Evolutionary conservation across 208 protist species (phyloP).

Genomic region (Trypanosomatidae sp.): DNA sequence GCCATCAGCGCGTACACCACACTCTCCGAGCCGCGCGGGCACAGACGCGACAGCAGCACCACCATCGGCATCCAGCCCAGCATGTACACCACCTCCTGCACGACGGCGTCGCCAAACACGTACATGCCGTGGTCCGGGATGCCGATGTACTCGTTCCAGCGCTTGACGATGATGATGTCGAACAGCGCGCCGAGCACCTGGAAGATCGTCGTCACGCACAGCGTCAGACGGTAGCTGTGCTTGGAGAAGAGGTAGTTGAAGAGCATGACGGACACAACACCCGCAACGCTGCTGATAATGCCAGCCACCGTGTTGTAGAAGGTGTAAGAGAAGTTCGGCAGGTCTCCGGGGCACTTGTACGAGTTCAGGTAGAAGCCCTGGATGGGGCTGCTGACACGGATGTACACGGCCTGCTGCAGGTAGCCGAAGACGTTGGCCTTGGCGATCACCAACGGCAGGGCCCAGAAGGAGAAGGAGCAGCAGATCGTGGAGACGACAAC

Average conservation of each 20-base stretch:
- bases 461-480: constrained; percentile 50
- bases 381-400: constrained; percentile 39
- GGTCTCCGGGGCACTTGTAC: constrained; percentile 32
- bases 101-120: constrained; percentile 60
- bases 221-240: constrained; percentile 48
- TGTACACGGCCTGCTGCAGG: constrained; percentile 42
- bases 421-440: constrained; percentile 65
- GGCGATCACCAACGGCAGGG: constrained; percentile 50
- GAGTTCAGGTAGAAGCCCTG: constrained; percentile 45
- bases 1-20: constrained; percentile 79
- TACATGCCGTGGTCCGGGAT: constrained; percentile 64
- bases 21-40: constrained; percentile 70
- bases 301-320: constrained; percentile 61
- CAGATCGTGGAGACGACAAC: constrained; percentile 30
- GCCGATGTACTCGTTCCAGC: constrained; percentile 55
- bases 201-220: constrained; percentile 34
- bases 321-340: constrained; percentile 56
- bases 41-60: constrained; percentile 79
- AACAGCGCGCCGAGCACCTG: constrained; percentile 44
- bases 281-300: constrained; percentile 47
- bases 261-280: constrained; percentile 34
- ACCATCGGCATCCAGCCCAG: constrained; percentile 74
- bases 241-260: constrained; percentile 69
- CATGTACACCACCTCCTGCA: constrained; percentile 62
- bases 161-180: constrained; percentile 60